Percentiles rank a stretch among this genome's conserved stretches.
phyloP scores from a whole-genome alignment of 768 basidiomycete species.

The Hemileccinum rubropunctum region DNA sequence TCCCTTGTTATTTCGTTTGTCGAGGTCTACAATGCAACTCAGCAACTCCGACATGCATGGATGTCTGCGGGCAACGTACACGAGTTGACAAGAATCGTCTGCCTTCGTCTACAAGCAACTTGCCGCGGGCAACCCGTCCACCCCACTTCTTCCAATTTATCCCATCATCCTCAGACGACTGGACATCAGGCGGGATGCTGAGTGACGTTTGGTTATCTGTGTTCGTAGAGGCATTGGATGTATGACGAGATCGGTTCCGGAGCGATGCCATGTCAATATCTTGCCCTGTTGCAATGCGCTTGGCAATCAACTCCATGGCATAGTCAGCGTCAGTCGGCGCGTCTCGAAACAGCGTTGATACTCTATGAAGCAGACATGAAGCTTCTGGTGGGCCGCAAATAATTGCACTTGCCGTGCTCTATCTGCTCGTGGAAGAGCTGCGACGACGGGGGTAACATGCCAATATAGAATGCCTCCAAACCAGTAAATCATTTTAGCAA shows the following conservation, averaged over 20 bases:
- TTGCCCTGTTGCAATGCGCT: conserved; percentile 55
- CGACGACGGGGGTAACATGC: conserved; percentile 59
- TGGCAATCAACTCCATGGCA: conserved; percentile 66
- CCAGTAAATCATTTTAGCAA: conserved; percentile 48
- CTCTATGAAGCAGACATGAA: conserved; percentile 28
- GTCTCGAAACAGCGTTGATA: conserved; percentile 47
- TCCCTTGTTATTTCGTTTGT: conserved; percentile 2
- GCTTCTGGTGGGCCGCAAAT: neutral
- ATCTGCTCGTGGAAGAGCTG: conserved; percentile 46
- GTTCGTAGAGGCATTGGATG: conserved; percentile 13
- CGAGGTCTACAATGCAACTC: conserved; percentile 7
- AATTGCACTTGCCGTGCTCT: conserved; percentile 40
- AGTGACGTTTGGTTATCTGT: neutral
- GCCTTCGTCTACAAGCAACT: conserved; percentile 41
- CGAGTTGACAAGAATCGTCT: conserved; percentile 37
- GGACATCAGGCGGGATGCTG: neutral
- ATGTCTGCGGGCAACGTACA: conserved; percentile 31
- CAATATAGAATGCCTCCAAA: conserved; percentile 54
- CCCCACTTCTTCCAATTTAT: conserved; percentile 61
- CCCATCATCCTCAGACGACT: conserved; percentile 11
- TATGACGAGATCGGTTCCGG: conserved; percentile 17
- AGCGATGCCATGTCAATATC: conserved; percentile 37
- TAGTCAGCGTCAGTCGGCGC: conserved; percentile 69
- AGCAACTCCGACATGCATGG: neutral
- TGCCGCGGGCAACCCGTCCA: conserved; percentile 44